These are phyloP conservation scores for Colletotrichum liriopes DNA, from an alignment of 2,329 filamentous ascomycete genomes.

Conservation along the genomic window DNA sequence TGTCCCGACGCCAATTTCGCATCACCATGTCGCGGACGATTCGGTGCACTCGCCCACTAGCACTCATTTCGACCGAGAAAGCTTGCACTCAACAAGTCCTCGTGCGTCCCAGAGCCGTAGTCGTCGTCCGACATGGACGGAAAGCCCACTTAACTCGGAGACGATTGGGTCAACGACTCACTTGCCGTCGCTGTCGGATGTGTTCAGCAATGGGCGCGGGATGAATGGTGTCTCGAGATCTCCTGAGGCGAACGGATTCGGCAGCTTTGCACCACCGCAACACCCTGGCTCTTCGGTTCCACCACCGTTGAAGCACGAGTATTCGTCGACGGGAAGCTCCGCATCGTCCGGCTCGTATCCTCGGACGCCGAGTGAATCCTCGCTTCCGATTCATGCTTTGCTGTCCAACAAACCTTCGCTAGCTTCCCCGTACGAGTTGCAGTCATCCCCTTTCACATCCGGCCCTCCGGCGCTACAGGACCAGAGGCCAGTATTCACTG, in stretches of 20 bases:
- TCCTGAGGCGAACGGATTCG: constrained; percentile 30
- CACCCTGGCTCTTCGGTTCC: constrained; percentile 40
- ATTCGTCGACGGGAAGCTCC: constrained; percentile 63
- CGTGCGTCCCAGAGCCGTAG: constrained; percentile 22
- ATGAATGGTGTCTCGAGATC: constrained; percentile 43
- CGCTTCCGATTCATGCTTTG: constrained; percentile 69
- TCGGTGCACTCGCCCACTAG: constrained; percentile 60
- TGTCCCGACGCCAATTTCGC: constrained; percentile 52
- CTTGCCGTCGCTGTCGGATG: constrained; percentile 64
- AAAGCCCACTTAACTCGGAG: constrained; percentile 25
- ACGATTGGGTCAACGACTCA: constrained; percentile 50
- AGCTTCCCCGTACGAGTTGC: constrained; percentile 43
- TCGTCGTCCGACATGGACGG: constrained; percentile 41
- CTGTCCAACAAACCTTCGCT: constrained; percentile 58
- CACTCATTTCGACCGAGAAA: constrained; percentile 53
- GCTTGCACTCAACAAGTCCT: constrained; percentile 40
- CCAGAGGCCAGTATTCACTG: constrained; percentile 22
- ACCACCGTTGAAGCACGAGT: constrained; percentile 62
- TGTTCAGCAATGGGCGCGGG: constrained; percentile 57
- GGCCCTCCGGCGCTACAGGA: constrained; percentile 42
- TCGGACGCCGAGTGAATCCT: constrained; percentile 65
- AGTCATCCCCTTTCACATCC: constrained; percentile 30
- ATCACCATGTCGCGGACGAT: constrained; percentile 60
- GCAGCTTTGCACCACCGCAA: constrained; percentile 17
- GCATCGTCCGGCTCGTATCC: constrained; percentile 57